Conservation (phyloP, 164 flowering plant species). For the Liquidambar formosana region DNA sequence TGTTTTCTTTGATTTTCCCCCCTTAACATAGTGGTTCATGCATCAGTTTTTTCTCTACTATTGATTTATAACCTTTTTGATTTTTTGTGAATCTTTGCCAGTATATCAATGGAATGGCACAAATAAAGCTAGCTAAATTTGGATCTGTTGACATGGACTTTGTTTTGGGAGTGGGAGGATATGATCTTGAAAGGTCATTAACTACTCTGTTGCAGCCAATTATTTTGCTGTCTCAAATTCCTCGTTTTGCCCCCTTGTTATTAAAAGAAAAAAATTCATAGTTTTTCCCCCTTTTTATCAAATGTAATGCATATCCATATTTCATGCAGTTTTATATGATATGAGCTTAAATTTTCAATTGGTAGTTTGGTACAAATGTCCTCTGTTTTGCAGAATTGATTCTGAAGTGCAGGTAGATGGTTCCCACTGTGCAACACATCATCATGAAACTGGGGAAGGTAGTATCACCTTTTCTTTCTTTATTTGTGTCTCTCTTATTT, state of each 20-base stretch:
- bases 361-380: too few species aligned
- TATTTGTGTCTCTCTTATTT: not conserved
- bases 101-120: slow-evolving; percentile 93
- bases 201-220: not conserved
- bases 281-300: too few species aligned
- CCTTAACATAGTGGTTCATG: not conserved
- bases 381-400: slow-evolving; percentile 61
- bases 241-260: too few species aligned
- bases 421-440: slow-evolving; percentile 35
- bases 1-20: too few species aligned
- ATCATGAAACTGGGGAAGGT: slow-evolving; percentile 53
- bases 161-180: slow-evolving; percentile 95
- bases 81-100: slow-evolving; percentile 26
- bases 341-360: not conserved
- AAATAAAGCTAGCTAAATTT: slow-evolving; percentile 67
- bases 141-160: slow-evolving; percentile 92
- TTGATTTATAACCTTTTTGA: not conserved
- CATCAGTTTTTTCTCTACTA: not conserved
- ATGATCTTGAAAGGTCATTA: slow-evolving; percentile 87
- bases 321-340: not conserved
- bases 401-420: slow-evolving; percentile 57
- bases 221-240: not conserved
- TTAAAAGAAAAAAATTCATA: too few species aligned
- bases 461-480: not conserved
- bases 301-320: not conserved